phyloP scores from a whole-genome alignment of 2,329 filamentous ascomycete genomes.

The Didymella glomerata region DNA sequence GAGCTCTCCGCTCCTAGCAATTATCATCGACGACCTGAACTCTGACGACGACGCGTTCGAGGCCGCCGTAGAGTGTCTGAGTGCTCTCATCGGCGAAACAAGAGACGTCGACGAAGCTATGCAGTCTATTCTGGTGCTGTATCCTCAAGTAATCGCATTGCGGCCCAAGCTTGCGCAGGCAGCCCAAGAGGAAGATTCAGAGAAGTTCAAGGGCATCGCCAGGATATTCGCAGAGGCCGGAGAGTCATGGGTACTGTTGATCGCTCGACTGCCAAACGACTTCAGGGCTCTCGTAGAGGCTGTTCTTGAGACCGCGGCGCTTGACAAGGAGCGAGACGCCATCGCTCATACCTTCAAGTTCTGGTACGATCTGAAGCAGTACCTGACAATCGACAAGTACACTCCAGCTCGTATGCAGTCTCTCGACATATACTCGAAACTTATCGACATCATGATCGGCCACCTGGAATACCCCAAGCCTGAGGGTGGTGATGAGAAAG shows the following conservation, averaged over 20 bases:
- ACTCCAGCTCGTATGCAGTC: constrained; percentile 79
- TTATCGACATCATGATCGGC: constrained; percentile 91
- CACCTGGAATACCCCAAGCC: constrained; percentile 87
- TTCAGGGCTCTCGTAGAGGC: constrained; percentile 88
- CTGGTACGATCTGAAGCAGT: constrained; percentile 99
- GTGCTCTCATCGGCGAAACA: constrained; percentile 90
- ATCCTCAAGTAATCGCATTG: constrained; percentile 80
- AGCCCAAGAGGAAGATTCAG: constrained; percentile 81
- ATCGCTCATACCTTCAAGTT: constrained; percentile 95
- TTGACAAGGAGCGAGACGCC: constrained; percentile 88
- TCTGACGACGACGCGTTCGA: constrained; percentile 83
- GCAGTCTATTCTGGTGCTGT: constrained; percentile 80
- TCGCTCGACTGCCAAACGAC: constrained; percentile 81
- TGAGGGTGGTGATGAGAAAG: constrained; percentile 75
- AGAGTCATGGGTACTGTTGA: constrained; percentile 91
- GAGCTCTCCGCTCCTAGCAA: constrained; percentile 81
- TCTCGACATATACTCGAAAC: constrained; percentile 82
- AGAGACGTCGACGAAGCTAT: constrained; percentile 91
- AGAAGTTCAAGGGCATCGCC: constrained; percentile 87
- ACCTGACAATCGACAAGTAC: constrained; percentile 89
- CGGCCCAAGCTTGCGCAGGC: constrained; percentile 77
- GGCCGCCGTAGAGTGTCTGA: constrained; percentile 89
- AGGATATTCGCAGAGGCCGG: constrained; percentile 92
- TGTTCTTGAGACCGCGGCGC: constrained; percentile 87
- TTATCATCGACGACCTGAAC: constrained; percentile 79